Conservation (phyloP, 768 basidiomycete genomes). For the Leucocoprinus birnbaumii region DNA sequence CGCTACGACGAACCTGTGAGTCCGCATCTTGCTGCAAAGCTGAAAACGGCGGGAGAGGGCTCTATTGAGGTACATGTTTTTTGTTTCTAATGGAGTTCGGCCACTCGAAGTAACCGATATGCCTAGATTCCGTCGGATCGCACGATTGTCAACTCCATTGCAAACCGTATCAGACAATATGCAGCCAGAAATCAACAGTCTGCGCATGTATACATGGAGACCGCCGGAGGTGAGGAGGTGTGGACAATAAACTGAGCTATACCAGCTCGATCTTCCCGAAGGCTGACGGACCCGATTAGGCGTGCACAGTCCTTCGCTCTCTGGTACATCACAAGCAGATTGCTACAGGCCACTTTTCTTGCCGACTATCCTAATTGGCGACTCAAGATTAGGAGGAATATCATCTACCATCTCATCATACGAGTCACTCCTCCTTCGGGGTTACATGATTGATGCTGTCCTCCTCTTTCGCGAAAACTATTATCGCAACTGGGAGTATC, state of each 20-base stretch:
- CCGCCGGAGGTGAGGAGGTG: slow-evolving; percentile 80
- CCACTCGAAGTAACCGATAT: not conserved
- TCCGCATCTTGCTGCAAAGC: slow-evolving; percentile 81
- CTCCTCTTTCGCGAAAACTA: slow-evolving; percentile 83
- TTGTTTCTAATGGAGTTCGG: not conserved
- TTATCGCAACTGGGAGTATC: slow-evolving; percentile 85
- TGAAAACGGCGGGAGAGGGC: slow-evolving; percentile 33
- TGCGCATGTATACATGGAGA: slow-evolving; percentile 82
- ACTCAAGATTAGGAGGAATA: slow-evolving; percentile 90
- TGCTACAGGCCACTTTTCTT: slow-evolving; percentile 84
- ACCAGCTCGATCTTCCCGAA: not conserved
- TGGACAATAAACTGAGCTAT: slow-evolving; percentile 11
- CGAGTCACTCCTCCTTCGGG: slow-evolving; percentile 87
- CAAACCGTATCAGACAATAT: slow-evolving; percentile 55
- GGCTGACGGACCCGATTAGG: slow-evolving; percentile 40
- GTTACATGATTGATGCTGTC: slow-evolving; percentile 84
- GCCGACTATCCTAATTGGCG: slow-evolving; percentile 85
- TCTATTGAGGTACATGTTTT: slow-evolving; percentile 25
- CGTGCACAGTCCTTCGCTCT: slow-evolving; percentile 86
- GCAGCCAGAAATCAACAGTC: slow-evolving; percentile 29
- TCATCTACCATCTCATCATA: slow-evolving; percentile 89
- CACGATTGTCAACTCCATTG: slow-evolving; percentile 62
- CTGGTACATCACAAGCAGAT: slow-evolving; percentile 81
- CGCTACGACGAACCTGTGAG: slow-evolving; percentile 88
- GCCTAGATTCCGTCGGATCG: slow-evolving; percentile 58